These are phyloP conservation scores for Pythium angustatum DNA, from an alignment of 352 stramenopile genomes.

Conservation along the genomic window DNA sequence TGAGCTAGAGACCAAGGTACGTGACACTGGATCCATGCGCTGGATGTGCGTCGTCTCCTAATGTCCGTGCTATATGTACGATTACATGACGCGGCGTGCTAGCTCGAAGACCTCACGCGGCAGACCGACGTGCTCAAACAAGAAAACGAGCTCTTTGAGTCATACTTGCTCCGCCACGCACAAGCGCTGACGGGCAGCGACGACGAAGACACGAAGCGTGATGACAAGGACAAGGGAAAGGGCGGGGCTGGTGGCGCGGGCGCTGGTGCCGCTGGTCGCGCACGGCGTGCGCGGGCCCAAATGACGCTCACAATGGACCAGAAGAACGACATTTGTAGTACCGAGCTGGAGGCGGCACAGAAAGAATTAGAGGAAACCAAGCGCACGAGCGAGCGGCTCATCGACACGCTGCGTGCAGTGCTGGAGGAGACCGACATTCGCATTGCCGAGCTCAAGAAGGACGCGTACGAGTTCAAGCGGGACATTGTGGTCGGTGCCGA, in stretches of 20 bases:
- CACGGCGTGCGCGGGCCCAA: slow-evolving; percentile 62
- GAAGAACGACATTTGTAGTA: slow-evolving; percentile 91
- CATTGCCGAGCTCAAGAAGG: slow-evolving; percentile 94
- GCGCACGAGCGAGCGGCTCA: slow-evolving; percentile 89
- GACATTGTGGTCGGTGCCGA: slow-evolving; percentile 94
- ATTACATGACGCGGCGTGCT: not conserved
- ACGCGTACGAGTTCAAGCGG: slow-evolving; percentile 96
- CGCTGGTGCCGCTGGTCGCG: slow-evolving; percentile 21
- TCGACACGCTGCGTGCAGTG: slow-evolving; percentile 92
- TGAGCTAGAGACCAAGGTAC: slow-evolving; percentile 68
- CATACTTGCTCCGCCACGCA: slow-evolving; percentile 72
- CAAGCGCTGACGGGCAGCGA: slow-evolving; percentile 49
- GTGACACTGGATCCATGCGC: not conserved
- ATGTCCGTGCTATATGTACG: not conserved
- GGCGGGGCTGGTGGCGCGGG: not conserved
- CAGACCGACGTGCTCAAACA: slow-evolving; percentile 90
- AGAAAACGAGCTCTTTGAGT: slow-evolving; percentile 91
- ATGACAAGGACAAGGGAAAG: slow-evolving; percentile 53
- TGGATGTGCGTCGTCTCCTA: not conserved
- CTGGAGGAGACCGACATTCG: slow-evolving; percentile 94
- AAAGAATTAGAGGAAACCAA: slow-evolving; percentile 92
- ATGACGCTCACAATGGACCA: slow-evolving; percentile 88
- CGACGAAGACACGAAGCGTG: slow-evolving; percentile 62
- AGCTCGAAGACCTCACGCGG: slow-evolving; percentile 85
- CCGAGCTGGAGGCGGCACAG: slow-evolving; percentile 84